Base-by-base conservation (phyloP, 805 yeast species). In the Teunomyces cretensis region DNA sequence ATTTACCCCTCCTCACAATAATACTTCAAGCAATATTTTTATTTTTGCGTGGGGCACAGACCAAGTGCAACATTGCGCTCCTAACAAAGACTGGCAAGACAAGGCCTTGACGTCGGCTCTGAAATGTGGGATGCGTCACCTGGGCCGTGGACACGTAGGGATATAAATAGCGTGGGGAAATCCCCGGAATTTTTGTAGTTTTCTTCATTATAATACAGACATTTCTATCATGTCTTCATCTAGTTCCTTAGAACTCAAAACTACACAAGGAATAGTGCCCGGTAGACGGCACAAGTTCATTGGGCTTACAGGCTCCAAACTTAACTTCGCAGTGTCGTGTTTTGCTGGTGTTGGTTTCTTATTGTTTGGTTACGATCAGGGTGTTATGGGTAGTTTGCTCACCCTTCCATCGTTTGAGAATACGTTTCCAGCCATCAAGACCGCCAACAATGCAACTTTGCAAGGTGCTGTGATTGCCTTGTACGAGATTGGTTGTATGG, bases 341-440 rank as follows among this genome's bases (percentile, higher is more conserved):
- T 45, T 48, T 36, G 51, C 51, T 6, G 51, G 51, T n/a, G 46
- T 48, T 6, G 51, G 51, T 6, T 48, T 70, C 40, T 65, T 69
- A 43, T 63, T 70, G 49, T 68, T 70, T 44, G 76, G 76, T 19
- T 69, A 68, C 47, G 76, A 72, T 50, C 76, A 70, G 47, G 76
- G 75, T 38, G 64, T 72, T 47, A 70, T 72, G 72, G 64, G 62
- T 5, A 49, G 56, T 30, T 56, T 57, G 39, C 52, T 57, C 42
- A 56, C 61, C 2, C 40, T 57, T 14, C 49, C 48, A 28, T 47
- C 57, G 11, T 57, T 57, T 31, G 48, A 48, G 24, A 40, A 54
- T 24, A 47, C 53, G 6, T 57, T 55, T 46, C 44, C 54, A 1
- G 42, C 49, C n/a, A 57, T 57, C 14, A 53, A 55, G 11, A 38